phyloP scores from a whole-genome alignment of 2,329 filamentous ascomycete genomes.

The Penicillium sp. region DNA sequence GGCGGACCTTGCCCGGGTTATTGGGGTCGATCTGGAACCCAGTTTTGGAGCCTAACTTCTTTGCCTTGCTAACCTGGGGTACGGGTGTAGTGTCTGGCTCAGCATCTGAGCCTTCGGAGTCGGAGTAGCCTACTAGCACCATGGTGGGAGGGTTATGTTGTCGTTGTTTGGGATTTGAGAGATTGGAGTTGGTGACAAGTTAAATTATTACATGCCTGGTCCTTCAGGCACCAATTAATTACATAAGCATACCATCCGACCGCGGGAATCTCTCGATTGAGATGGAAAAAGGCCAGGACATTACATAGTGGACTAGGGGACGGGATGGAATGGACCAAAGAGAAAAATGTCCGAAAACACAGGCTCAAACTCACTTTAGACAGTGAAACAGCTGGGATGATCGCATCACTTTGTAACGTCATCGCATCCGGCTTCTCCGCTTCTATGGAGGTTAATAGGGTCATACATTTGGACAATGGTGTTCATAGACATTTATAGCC shows the following conservation, averaged over 20 bases:
- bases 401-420: constrained; percentile 22
- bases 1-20: constrained; percentile 78
- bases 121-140: constrained; percentile 79
- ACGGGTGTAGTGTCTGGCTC: constrained; percentile 45
- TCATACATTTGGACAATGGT: not conserved
- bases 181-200: not conserved
- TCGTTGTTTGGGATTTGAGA: not conserved
- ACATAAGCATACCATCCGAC: not conserved
- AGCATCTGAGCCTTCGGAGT: constrained; percentile 68
- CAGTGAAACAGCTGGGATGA: constrained; percentile 1
- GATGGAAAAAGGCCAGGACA: not conserved
- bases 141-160: constrained; percentile 45
- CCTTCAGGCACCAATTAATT: not conserved
- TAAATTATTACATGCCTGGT: not conserved
- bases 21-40: constrained; percentile 76
- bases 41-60: constrained; percentile 39
- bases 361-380: not conserved
- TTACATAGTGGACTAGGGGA: constrained; percentile 1
- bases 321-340: not conserved
- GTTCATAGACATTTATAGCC: not conserved
- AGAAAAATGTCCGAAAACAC: constrained; percentile 1
- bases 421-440: constrained; percentile 24
- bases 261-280: not conserved
- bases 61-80: constrained; percentile 6
- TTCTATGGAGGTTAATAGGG: not conserved